Evolutionary conservation across 2,329 filamentous ascomycete species (phyloP).

Genomic region (Sporothrix mexicana): DNA sequence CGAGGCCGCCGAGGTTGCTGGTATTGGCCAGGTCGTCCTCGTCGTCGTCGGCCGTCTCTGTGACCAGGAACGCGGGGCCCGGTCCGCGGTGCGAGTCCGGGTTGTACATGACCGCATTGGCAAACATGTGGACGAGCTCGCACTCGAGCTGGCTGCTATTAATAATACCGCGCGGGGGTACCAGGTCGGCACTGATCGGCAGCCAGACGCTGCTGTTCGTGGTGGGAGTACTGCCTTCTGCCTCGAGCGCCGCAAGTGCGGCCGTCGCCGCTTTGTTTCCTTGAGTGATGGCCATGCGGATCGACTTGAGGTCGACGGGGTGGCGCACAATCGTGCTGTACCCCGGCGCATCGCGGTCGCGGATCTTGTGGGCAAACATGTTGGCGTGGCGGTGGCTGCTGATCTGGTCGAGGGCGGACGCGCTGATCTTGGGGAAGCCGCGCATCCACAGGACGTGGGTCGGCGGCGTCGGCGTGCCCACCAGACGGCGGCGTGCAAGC

Average conservation of each 20-base stretch:
- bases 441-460: conserved; percentile 77
- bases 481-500: conserved; percentile 29
- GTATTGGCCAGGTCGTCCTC: conserved; percentile 36
- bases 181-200: conserved; percentile 74
- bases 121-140: conserved; percentile 95
- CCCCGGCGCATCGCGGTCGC: conserved; percentile 75
- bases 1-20: conserved; percentile 47
- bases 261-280: conserved; percentile 70
- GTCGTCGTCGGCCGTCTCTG: conserved; percentile 49
- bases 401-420: conserved; percentile 76
- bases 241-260: conserved; percentile 63
- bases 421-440: conserved; percentile 74
- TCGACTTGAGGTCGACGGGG: conserved; percentile 78
- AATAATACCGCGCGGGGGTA: conserved; percentile 87
- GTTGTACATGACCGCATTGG: conserved; percentile 99
- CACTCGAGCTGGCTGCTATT: conserved; percentile 92
- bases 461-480: conserved; percentile 58
- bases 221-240: conserved; percentile 53
- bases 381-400: conserved; percentile 78
- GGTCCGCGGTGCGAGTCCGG: conserved; percentile 76
- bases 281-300: conserved; percentile 75
- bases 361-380: conserved; percentile 77
- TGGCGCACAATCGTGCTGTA: conserved; percentile 76
- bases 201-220: conserved; percentile 57
- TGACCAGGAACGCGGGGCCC: conserved; percentile 64